Evolutionary conservation across 176 grass and related monocot species (phyloP), one percentile per base, ranked within the genome.

Genomic region (Carex myosuroides): DNA sequence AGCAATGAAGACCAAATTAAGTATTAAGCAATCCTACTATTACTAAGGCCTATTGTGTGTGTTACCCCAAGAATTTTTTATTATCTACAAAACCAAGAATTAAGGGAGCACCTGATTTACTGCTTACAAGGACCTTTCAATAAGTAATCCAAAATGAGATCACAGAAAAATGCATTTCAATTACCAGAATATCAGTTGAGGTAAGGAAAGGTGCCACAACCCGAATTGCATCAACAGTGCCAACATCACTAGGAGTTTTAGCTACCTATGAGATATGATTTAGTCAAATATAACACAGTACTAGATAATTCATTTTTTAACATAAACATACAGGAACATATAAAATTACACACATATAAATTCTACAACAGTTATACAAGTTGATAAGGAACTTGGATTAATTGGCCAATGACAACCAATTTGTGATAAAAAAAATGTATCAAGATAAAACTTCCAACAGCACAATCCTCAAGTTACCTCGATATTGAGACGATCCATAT

Each of bases 171-270:
- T 24, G 11, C 13, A 14, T 81, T 63, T 81, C n/a, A 63, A 87
- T 76, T 95, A 99, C 96, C 91, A 99, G 81, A 88, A 95, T 86
- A 88, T 99, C 96, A 90, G 89, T 92, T 64, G 93, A 88, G 54
- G 73, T 89, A 79, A 99, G 85, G 5, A 89, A 62, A 86, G 89
- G 87, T 39, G 89, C 86, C 87, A 98, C 90, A 90, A 85, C 79
- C 39, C 93, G 85, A 79, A 98, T 85, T 21, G 96, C 96, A 79
- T 88, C 92, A 83, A 92, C 93, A 86, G 89, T 98, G 82, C 93
- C 96, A 90, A 98, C 81, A 90, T 93, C 96, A 82, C 87, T 91
- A 65, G 93, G 68, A 9, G 94, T 91, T 61, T 89, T 84, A 60
- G 85, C 88, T 86, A 95, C 96, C 93, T 98, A 83, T 20, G 18